Conservation (phyloP, 1,284 basidiomycete genomes). For the Heimioporus retisporus region DNA sequence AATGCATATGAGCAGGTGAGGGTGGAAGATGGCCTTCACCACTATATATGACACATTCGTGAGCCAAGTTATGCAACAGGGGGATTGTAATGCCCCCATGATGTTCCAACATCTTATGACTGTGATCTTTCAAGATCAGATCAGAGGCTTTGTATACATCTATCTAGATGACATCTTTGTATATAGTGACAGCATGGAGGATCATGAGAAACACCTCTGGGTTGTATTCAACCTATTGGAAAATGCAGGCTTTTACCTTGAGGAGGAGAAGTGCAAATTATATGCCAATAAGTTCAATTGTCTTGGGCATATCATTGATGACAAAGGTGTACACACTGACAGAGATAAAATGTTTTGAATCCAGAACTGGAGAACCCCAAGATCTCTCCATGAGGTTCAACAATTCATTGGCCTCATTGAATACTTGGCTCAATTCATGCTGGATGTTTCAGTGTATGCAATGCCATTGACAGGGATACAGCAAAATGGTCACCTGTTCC, state of each 20-base stretch:
- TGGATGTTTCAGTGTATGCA: conserved; percentile 35
- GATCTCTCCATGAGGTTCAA: conserved; percentile 45
- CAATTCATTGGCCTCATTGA: conserved; percentile 52
- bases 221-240: no score
- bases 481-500: conserved; percentile 37
- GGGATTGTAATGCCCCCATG: no score
- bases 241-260: conserved; percentile 28
- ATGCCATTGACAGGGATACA: conserved; percentile 35
- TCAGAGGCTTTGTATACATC: no score
- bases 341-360: conserved; percentile 20
- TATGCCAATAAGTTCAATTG: background rate
- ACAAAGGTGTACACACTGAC: conserved; percentile 40
- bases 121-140: no score
- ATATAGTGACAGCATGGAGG: no score
- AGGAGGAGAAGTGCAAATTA: conserved; percentile 12
- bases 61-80: no score
- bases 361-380: background rate
- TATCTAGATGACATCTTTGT: no score
- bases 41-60: no score
- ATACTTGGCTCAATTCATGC: conserved; percentile 52
- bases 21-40: no score
- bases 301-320: conserved; percentile 43
- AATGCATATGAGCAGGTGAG: no score
- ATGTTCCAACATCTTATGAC: no score
- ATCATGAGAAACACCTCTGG: no score